These are phyloP conservation scores for Xerophyta viscosa DNA, from an alignment of 106 monocot genomes.

Conservation along the genomic window DNA sequence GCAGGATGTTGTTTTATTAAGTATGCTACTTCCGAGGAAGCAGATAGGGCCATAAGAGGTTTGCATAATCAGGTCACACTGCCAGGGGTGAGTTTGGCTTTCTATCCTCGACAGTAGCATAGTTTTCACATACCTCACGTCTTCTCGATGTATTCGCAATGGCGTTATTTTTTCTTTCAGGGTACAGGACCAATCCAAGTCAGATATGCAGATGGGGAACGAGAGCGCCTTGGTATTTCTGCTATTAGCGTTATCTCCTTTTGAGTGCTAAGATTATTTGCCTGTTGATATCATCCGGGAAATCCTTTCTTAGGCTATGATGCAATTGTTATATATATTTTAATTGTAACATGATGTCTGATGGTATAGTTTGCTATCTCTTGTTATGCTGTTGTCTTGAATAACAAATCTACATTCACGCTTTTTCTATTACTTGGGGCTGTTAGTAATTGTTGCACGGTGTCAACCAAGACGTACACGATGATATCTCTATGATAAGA, in stretches of 20 bases:
- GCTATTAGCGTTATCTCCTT: background rate
- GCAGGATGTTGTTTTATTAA: constrained; percentile 99
- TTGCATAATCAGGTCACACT: constrained; percentile 89
- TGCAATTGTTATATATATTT: background rate
- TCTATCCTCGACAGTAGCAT: too few species aligned
- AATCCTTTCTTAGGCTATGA: too few species aligned
- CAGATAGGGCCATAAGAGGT: constrained; percentile 87
- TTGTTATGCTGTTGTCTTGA: too few species aligned
- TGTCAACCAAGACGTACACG: too few species aligned
- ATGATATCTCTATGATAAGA: too few species aligned
- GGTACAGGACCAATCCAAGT: constrained; percentile 87
- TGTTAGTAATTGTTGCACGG: too few species aligned
- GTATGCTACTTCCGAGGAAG: constrained; percentile 84
- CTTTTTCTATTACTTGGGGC: too few species aligned
- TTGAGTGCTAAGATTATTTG: background rate
- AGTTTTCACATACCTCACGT: too few species aligned
- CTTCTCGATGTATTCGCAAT: background rate
- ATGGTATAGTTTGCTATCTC: too few species aligned
- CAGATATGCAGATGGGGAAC: constrained; percentile 91
- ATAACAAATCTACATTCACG: too few species aligned
- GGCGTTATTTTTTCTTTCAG: constrained; percentile 20
- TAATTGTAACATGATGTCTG: too few species aligned
- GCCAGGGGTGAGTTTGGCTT: constrained; percentile 61
- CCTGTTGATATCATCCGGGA: too few species aligned
- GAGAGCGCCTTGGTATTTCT: constrained; percentile 74